Percentiles rank a stretch among this genome's conserved stretches.
phyloP scores from a whole-genome alignment of 1,284 basidiomycete genomes.

The Hemileia vastatrix region DNA sequence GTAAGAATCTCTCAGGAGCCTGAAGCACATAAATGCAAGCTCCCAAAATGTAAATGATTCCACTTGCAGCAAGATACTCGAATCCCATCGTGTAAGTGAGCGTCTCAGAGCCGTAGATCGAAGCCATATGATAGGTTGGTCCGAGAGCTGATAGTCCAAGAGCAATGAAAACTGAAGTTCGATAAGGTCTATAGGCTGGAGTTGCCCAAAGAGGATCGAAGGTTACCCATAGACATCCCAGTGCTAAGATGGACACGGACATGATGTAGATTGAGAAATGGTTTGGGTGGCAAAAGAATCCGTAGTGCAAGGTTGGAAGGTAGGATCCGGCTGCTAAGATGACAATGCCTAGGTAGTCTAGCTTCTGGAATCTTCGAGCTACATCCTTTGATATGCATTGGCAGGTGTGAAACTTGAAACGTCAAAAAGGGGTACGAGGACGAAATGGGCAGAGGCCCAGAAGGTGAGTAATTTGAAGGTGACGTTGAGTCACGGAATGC shows the following conservation, averaged over 20 bases:
- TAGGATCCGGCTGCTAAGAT: constrained; percentile 63
- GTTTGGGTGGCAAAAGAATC: constrained; percentile 57
- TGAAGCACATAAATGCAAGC: constrained; percentile 72
- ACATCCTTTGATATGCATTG: constrained; percentile 66
- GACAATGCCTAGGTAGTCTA: too few relatives aligned
- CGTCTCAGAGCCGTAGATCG: constrained; percentile 53
- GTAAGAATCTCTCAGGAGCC: constrained; percentile 65
- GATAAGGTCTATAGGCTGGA: constrained; percentile 62
- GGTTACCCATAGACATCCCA: constrained; percentile 48
- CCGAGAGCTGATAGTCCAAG: constrained; percentile 66
- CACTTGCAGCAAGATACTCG: constrained; percentile 58
- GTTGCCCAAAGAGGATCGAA: constrained; percentile 47
- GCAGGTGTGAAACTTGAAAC: constrained; percentile 64
- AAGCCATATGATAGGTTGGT: constrained; percentile 59
- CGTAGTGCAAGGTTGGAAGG: constrained; percentile 60
- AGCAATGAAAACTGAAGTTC: constrained; percentile 68
- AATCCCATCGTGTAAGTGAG: constrained; percentile 59
- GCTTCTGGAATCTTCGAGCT: too few relatives aligned
- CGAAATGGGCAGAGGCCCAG: constrained; percentile 57
- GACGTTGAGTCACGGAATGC: too few relatives aligned
- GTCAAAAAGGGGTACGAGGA: constrained; percentile 61
- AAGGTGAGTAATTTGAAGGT: constrained; percentile 50
- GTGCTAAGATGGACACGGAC: constrained; percentile 53
- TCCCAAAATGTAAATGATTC: constrained; percentile 61
- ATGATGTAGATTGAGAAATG: constrained; percentile 53